These are phyloP conservation scores for Lathyrus sativus DNA, from an alignment of 306 rosid genomes.

Conservation along the genomic window DNA sequence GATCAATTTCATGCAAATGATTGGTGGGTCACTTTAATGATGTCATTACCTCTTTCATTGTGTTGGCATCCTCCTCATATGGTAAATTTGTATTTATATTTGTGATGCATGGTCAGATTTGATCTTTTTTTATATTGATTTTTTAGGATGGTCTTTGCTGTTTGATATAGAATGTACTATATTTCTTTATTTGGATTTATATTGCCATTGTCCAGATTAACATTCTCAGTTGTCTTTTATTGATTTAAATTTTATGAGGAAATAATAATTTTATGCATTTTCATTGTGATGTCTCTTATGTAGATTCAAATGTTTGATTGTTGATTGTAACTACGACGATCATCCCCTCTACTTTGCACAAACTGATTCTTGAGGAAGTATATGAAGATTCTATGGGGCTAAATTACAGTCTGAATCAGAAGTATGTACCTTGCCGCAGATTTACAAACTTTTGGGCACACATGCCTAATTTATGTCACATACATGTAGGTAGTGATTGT, in stretches of 20 bases:
- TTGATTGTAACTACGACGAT: slow-evolving; percentile 47
- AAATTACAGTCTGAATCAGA: slow-evolving; percentile 40
- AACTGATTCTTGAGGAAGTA: slow-evolving; percentile 47
- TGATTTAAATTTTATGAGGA: neutral
- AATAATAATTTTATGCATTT: neutral
- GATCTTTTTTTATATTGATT: slow-evolving; percentile 22
- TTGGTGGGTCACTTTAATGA: slow-evolving; percentile 27
- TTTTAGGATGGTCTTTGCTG: slow-evolving; percentile 17
- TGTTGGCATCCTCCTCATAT: neutral
- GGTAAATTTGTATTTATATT: neutral
- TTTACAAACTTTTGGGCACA: slow-evolving; percentile 29
- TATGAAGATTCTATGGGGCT: slow-evolving; percentile 37
- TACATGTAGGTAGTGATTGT: slow-evolving; percentile 48
- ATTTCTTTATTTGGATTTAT: neutral
- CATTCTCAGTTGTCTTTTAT: neutral
- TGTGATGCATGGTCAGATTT: neutral
- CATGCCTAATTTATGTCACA: slow-evolving; percentile 36
- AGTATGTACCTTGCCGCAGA: slow-evolving; percentile 34
- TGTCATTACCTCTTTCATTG: neutral
- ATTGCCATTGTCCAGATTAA: neutral
- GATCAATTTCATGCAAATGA: slow-evolving; percentile 14
- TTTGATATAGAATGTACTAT: slow-evolving; percentile 23
- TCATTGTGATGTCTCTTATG: slow-evolving; percentile 50
- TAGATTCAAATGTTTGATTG: slow-evolving; percentile 59
- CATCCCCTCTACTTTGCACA: slow-evolving; percentile 38